Evolutionary conservation across 192 early-diverging fungal genomes (phyloP).

Genomic region (Coemansia biformis): DNA sequence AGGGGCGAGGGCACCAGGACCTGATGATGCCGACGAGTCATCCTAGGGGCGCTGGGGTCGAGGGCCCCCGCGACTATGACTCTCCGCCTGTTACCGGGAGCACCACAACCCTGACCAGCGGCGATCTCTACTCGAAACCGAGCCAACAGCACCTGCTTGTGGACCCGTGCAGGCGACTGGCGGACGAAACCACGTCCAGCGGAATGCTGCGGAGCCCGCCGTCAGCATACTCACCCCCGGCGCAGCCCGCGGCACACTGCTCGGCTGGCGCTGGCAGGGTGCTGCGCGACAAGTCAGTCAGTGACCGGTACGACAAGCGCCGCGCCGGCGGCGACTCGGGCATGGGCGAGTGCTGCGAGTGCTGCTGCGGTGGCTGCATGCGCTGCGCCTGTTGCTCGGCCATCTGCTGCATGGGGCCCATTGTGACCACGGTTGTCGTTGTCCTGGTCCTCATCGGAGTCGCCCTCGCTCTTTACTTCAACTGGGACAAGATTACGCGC

Average conservation of each 20-base stretch:
- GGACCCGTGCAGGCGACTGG: conserved; percentile 1
- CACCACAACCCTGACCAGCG: conserved; percentile 7
- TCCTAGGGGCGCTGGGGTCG: conserved; percentile 8
- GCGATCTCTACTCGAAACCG: conserved; percentile 16
- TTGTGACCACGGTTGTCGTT: conserved; percentile 24
- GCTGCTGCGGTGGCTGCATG: conserved; percentile 42
- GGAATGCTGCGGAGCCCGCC: conserved; percentile 10
- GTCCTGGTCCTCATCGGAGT: conserved; percentile 31
- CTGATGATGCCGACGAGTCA: conserved; percentile 10
- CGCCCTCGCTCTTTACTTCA: conserved; percentile 49
- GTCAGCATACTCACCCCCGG: conserved; percentile 33
- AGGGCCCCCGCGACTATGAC: conserved; percentile 5
- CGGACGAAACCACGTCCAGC: conserved; percentile 3
- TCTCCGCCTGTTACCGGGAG: conserved; percentile 15
- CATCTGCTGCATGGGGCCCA: conserved; percentile 35
- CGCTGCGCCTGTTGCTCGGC: conserved; percentile 29
- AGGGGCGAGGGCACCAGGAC: neutral
- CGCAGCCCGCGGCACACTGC: conserved; percentile 17
- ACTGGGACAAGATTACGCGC: conserved; percentile 36
- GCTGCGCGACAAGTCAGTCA: conserved; percentile 40
- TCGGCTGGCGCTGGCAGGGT: conserved; percentile 19
- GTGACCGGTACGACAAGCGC: conserved; percentile 34
- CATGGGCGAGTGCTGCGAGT: conserved; percentile 47
- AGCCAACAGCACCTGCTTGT: conserved; percentile 28
- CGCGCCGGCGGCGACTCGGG: conserved; percentile 47